These are phyloP conservation scores for Acanthamoeba castellanii DNA, from an alignment of 208 protist genomes.

Conservation along the genomic window DNA sequence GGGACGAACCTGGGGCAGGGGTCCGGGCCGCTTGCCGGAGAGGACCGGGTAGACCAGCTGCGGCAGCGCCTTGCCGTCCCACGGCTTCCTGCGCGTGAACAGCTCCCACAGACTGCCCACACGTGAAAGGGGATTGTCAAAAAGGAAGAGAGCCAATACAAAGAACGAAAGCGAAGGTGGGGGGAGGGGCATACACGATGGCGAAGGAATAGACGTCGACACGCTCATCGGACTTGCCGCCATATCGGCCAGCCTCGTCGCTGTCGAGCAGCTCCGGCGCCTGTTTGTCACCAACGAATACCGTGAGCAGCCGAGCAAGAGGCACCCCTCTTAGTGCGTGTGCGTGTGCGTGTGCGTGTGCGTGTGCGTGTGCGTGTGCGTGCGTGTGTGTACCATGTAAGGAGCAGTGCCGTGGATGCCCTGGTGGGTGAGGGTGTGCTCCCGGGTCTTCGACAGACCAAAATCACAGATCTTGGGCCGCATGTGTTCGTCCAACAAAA, in stretches of 20 bases:
- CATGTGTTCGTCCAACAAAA: conserved; percentile 57
- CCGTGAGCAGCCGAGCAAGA: neutral
- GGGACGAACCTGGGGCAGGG: neutral
- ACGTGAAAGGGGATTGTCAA: too few relatives aligned
- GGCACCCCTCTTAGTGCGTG: neutral
- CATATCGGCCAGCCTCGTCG: conserved; percentile 49
- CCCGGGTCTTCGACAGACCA: conserved; percentile 31
- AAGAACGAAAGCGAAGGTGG: neutral
- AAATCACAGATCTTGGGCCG: conserved; percentile 44
- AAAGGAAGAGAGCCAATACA: neutral
- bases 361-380: too few relatives aligned
- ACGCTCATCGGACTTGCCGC: conserved; percentile 39
- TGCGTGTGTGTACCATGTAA: conserved; percentile 53
- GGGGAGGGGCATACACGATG: conserved; percentile 19
- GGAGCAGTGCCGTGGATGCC: conserved; percentile 49
- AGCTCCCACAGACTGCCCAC: conserved; percentile 8
- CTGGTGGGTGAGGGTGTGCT: conserved; percentile 59
- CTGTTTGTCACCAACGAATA: neutral
- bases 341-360: too few relatives aligned
- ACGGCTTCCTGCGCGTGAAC: conserved; percentile 21
- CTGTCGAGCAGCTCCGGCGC: conserved; percentile 48
- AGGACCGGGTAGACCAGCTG: conserved; percentile 48
- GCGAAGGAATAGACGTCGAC: conserved; percentile 47
- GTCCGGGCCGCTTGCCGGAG: conserved; percentile 36
- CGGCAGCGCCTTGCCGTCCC: conserved; percentile 29